Conservation (phyloP, 2,329 filamentous ascomycete species). For the Didymella pomorum region DNA sequence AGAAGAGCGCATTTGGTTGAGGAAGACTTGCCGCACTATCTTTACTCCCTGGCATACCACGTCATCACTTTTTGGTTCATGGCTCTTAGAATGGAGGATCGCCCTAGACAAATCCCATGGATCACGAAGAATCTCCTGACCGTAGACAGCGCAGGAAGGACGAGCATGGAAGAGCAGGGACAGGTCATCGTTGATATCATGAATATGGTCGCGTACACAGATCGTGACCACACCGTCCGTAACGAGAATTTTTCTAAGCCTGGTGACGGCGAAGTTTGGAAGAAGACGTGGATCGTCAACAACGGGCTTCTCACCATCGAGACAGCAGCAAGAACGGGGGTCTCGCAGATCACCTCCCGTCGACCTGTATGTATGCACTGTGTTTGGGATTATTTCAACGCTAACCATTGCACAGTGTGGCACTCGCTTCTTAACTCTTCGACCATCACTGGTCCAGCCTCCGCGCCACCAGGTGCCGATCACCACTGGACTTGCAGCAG, state of each 20-base stretch:
- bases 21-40: constrained; percentile 89
- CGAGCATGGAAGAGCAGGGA: constrained; percentile 87
- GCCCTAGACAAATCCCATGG: constrained; percentile 85
- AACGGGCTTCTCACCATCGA: constrained; percentile 78
- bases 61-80: constrained; percentile 98
- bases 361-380: constrained; percentile 71
- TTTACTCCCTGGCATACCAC: constrained; percentile 92
- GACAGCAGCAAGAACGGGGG: constrained; percentile 71
- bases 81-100: constrained; percentile 82
- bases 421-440: constrained; percentile 52
- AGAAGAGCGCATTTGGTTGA: constrained; percentile 56
- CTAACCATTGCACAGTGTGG: constrained; percentile 45
- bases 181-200: constrained; percentile 95
- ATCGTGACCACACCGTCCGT: constrained; percentile 77
- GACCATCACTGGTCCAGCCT: constrained; percentile 47
- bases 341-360: constrained; percentile 74
- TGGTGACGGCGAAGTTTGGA: constrained; percentile 70
- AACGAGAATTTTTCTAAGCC: constrained; percentile 71
- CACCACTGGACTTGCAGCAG: constrained; percentile 50
- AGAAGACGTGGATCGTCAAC: constrained; percentile 75
- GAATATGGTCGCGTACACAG: constrained; percentile 85
- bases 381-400: not conserved
- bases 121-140: constrained; percentile 86
- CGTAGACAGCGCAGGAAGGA: constrained; percentile 75
- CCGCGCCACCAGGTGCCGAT: constrained; percentile 54